Percentiles rank a stretch among this genome's conserved stretches.
phyloP scores from a whole-genome alignment of 805 yeast species.

The Scheffersomyces coipomensis region DNA sequence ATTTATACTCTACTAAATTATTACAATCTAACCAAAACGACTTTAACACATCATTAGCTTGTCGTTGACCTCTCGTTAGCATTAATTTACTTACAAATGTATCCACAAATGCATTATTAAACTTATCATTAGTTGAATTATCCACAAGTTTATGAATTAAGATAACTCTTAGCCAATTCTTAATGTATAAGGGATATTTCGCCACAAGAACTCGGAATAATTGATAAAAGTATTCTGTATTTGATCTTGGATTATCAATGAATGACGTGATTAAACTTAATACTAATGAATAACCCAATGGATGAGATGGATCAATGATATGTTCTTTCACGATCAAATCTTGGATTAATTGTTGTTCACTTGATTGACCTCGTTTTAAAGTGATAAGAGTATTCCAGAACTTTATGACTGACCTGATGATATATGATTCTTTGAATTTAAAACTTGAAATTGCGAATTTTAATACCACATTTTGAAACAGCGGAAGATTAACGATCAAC shows the following conservation, averaged over 20 bases:
- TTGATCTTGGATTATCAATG: slow-evolving; percentile 52
- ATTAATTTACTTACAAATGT: slow-evolving; percentile 52
- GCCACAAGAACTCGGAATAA: slow-evolving; percentile 46
- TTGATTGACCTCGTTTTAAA: slow-evolving; percentile 44
- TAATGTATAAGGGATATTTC: slow-evolving; percentile 48
- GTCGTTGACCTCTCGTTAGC: slow-evolving; percentile 65
- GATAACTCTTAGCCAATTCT: slow-evolving; percentile 39
- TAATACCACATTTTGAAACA: slow-evolving; percentile 20
- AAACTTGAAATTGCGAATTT: slow-evolving; percentile 38
- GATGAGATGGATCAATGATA: slow-evolving; percentile 4
- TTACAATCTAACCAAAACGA: slow-evolving; percentile 66
- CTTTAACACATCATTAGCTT: slow-evolving; percentile 55
- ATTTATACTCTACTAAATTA: slow-evolving; percentile 46
- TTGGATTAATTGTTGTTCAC: slow-evolving; percentile 35
- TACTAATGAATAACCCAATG: slow-evolving; percentile 24
- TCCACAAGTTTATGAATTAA: not conserved
- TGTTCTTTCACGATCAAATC: slow-evolving; percentile 18
- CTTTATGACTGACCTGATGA: slow-evolving; percentile 48
- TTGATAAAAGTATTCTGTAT: slow-evolving; percentile 56
- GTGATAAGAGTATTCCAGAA: slow-evolving; percentile 55
- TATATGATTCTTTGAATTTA: slow-evolving; percentile 50
- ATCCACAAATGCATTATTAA: slow-evolving; percentile 8
- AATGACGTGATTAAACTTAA: slow-evolving; percentile 30
- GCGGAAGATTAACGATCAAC: slow-evolving; percentile 35
- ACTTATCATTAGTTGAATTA: not conserved